Conservation (phyloP, 441 rosid species). For the Monsonia emarginata region DNA sequence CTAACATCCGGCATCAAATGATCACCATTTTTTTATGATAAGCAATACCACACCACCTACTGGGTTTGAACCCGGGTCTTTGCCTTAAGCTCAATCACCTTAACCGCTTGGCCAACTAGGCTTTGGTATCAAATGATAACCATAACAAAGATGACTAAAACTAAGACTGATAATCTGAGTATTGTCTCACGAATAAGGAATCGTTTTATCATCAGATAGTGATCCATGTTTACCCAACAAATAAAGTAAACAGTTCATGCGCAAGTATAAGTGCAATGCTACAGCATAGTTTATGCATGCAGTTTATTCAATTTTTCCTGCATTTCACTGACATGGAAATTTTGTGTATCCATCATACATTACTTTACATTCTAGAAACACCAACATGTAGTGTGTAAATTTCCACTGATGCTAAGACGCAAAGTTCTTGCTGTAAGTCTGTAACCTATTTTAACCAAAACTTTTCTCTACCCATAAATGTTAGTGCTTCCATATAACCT, state of each 20-base stretch:
- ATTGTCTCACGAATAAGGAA: not conserved
- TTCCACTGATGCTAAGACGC: not conserved
- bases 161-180: not conserved
- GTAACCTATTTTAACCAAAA: not conserved
- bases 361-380: not conserved
- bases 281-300: not conserved
- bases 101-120: no score
- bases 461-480: not conserved
- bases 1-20: not conserved
- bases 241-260: not conserved
- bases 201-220: not conserved
- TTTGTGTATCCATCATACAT: not conserved
- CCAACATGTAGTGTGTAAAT: not conserved
- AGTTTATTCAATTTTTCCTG: not conserved
- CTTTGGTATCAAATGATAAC: no score
- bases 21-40: no score
- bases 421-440: not conserved
- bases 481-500: not conserved
- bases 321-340: not conserved
- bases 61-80: no score
- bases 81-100: no score
- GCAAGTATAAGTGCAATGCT: not conserved
- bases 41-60: no score
- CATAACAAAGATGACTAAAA: not conserved
- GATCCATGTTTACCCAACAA: not conserved